Base-by-base conservation (phyloP, 345 rosid species). In the Populus simonii region DNA sequence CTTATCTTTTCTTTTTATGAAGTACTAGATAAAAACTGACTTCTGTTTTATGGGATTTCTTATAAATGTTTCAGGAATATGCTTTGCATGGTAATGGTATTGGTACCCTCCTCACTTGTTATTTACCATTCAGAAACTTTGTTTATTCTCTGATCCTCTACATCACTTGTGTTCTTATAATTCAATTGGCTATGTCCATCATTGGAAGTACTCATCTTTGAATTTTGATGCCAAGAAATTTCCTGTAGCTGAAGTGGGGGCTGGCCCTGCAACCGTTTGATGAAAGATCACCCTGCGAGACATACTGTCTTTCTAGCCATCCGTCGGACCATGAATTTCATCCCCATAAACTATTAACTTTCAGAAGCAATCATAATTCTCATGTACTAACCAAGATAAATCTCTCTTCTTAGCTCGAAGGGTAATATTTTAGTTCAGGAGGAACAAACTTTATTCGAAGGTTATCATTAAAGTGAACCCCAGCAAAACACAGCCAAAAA, bases 401-500 rank as follows among this genome's bases (percentile, higher is more conserved):
- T 51, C 27, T 71, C 9, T 15, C 63, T 59, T 59, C 63, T 36
- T 11, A 62, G 62, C 5, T 16, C 3, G 2, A 12, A 62, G 9
- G 31, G 10, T 12, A 22, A 51, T 55, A 15, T 36, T 10, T 53
- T 17, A 43, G 70, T 16, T 17, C 23, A 81, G 59, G 53, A 79
- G 25, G 62, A 55, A 20, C 55, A 55, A 63, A 27, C 36, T 80
- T 76, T 77, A 71, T 79, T 71, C 15, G 6, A 53, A 17, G 6
- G 57, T 17, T 49, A 62, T 79, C 81, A 38, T 80, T 77, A 80
- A 84, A 82, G 75, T 69, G 59, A 51, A 59, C 59, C 73, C 53
- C 62, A 35, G 29, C 27, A 53, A 69, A 66, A 66, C 80, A 61
- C 66, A 61, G 55, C 68, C 80, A 65, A 39, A 25, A 55, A 61